Conservation (phyloP, 2,329 filamentous ascomycete genomes). For the Venturia nashicola region DNA sequence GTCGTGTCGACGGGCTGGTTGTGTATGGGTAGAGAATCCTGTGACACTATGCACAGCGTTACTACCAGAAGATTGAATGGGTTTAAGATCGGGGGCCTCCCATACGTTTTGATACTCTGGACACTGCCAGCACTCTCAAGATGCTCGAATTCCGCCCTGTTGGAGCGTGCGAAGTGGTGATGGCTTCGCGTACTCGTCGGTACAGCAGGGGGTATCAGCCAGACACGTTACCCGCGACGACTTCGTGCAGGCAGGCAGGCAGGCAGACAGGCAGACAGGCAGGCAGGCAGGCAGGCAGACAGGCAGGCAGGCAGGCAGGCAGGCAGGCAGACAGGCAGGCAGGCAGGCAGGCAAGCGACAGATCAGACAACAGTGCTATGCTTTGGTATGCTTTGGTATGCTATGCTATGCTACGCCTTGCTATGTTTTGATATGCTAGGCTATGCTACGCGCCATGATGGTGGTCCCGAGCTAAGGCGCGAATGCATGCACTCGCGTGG, state of each 20-base stretch:
- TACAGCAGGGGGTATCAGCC: background rate
- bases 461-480: background rate
- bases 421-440: background rate
- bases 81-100: background rate
- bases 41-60: background rate
- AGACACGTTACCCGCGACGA: background rate
- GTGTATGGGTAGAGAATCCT: background rate
- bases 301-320: no score
- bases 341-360: background rate
- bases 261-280: no score
- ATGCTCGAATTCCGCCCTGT: background rate
- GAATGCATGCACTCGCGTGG: conserved; percentile 1
- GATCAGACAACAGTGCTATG: background rate
- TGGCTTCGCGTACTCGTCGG: background rate
- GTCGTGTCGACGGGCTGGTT: background rate
- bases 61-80: background rate
- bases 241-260: no score
- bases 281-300: no score
- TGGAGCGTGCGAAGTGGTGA: background rate
- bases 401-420: no score
- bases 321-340: no score
- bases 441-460: background rate
- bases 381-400: no score
- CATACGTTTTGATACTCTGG: background rate
- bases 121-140: background rate